Base-by-base conservation (phyloP, 805 yeast genomes). In the Brettanomyces nanus region DNA sequence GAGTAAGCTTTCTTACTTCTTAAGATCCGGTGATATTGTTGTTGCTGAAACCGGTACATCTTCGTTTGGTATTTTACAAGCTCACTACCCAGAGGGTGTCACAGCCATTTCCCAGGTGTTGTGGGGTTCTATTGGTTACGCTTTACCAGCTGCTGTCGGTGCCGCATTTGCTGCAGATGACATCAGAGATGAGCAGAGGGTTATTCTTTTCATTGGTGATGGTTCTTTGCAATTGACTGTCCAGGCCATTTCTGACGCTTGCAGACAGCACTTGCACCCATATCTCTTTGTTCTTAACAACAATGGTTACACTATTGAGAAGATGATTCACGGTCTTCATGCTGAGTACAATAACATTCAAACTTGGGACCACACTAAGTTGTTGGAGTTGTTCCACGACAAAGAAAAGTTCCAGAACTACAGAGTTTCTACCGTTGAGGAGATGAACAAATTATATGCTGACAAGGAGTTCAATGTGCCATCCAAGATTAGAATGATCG, bases 21-120 rank as follows among this genome's bases (percentile, higher is more conserved):
- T 80, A 52, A 65, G 66, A 58, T 73, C 72, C 52, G 83, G 81
- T 52, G 86, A 80, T 63, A 66, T 78, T 39, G 69, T 79, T 44
- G 68, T 80, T 47, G 71, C 83, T 39, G 86, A 80, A 61, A 79
- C 85, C 32, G 86, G 86, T 63, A 80, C 86, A 28, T 75, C 85
- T 31, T 79, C 83, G 37, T 79, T 79, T 52, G 86, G 86, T 65
- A 73, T 79, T 45, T 68, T 75, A 48, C 77, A 74, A 56, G 65
- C 83, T 21, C 71, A 71, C 55, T 78, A 74, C 74, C 85, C 86
- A 46, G 59, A 65, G 47, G 61, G 72, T 55, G 68, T 76, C 31
- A 63, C 69, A 46, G 85, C 84, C 58, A 78, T 79, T 44, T 77
- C 85, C 39, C 86, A 79, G 65, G 85, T 77, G 38, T 64, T 80